A percentile compares a stretch with the other conserved stretches of the same genome.
phyloP scores from a whole-genome alignment of 176 grass and related monocot species.

The Bromus sterilis region DNA sequence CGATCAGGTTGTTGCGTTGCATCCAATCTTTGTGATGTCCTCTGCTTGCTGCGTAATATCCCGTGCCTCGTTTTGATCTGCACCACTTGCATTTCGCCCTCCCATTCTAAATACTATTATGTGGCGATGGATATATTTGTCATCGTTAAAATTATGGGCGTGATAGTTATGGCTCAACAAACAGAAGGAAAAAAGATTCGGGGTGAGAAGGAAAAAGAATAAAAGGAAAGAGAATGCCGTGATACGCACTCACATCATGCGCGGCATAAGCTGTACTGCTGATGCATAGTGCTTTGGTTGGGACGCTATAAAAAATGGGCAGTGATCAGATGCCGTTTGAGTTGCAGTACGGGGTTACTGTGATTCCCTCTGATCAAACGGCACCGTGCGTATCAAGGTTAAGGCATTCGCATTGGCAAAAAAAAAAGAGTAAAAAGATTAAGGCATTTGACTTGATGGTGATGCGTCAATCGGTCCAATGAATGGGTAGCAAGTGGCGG shows the following conservation, averaged over 20 bases:
- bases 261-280: neutral
- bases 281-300: neutral
- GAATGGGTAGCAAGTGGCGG: neutral
- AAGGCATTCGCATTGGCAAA: no score
- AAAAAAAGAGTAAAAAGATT: no score
- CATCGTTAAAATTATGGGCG: no score
- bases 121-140: neutral
- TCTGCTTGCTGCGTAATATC: neutral
- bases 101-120: neutral
- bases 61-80: neutral
- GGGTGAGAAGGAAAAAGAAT: no score
- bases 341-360: neutral
- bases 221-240: neutral
- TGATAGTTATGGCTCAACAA: neutral
- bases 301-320: neutral
- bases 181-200: no score
- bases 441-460: constrained; percentile 8
- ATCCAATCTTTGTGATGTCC: neutral
- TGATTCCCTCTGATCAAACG: neutral
- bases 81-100: neutral
- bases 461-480: neutral
- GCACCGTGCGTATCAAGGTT: neutral
- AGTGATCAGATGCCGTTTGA: neutral
- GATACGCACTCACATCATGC: neutral
- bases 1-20: neutral